Evolutionary conservation across 768 basidiomycete genomes (phyloP), one percentile per base, ranked within the genome.

Genomic region (Phaeotremella skinneri): DNA sequence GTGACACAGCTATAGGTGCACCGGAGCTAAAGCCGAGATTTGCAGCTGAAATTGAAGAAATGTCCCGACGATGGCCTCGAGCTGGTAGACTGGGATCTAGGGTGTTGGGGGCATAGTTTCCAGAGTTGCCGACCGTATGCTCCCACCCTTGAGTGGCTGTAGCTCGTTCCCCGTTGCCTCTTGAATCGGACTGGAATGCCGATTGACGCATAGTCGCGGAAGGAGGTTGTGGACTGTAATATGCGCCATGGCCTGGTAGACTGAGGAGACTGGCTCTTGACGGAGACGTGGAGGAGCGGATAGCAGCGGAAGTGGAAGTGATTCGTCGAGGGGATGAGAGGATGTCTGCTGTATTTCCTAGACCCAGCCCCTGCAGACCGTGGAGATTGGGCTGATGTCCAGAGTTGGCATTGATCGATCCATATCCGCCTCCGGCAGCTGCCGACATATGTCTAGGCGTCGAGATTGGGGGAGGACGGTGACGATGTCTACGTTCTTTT

Each of bases 161-260:
- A 13, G 13, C 20, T 23, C 43, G 7, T 45, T 23, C 9, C 23
- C 23, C 43, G 23, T 5, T 39, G 23, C 9, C 34, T 51, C 20
- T 59, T 43, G 39, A 17, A 26, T 63, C 61, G n/a, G n/a, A n/a
- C 25, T 54, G 37, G 49, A 73, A 73, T 6, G 6, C 21, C 7
- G 21, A 45, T 25, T 64, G 43, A 21, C 68, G 62, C 13, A 62
- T 64, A 11, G 62, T 58, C 3, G 66, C 66, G n/a, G 68, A 55
- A 21, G 59, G 45, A 16, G 71, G 71, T 50, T 70, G 62, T 16
- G 66, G 58, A 50, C 47, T 53, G 29, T 67, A 70, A 48, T 73
- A 73, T 13, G 66, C 64, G 39, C 68, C 70, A 49, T 69, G 69
- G 14, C 62, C 63, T 29, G 65, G 70, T 17, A 55, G 31, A 31